phyloP scores from a whole-genome alignment of 2,329 filamentous ascomycete genomes.

The Aspergillus puulaauensis region DNA sequence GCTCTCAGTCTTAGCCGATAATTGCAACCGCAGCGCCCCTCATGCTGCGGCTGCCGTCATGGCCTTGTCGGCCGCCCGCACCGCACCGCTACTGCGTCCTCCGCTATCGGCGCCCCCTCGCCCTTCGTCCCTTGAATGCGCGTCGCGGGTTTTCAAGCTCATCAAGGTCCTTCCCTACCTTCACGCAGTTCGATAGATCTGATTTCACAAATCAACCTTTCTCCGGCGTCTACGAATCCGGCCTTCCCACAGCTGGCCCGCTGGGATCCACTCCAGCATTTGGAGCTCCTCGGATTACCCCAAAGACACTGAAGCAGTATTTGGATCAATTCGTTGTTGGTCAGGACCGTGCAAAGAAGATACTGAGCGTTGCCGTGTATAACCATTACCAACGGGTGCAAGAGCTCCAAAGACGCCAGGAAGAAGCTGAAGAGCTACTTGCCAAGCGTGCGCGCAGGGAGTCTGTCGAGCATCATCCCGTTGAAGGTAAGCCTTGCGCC shows the following conservation, averaged over 20 bases:
- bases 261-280: slow-evolving; percentile 58
- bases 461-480: slow-evolving; percentile 67
- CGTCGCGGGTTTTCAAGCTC: slow-evolving; percentile 26
- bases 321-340: slow-evolving; percentile 96
- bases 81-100: slow-evolving; percentile 20
- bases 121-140: slow-evolving; percentile 2
- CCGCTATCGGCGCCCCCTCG: slow-evolving; percentile 23
- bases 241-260: slow-evolving; percentile 62
- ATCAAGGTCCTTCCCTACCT: slow-evolving; percentile 40
- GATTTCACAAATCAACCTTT: slow-evolving; percentile 65
- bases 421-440: slow-evolving; percentile 73
- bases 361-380: slow-evolving; percentile 88
- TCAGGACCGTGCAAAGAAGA: slow-evolving; percentile 88
- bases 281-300: slow-evolving; percentile 60
- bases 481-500: slow-evolving; percentile 63
- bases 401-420: slow-evolving; percentile 69
- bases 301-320: slow-evolving; percentile 74
- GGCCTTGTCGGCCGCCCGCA: slow-evolving; percentile 23
- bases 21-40: slow-evolving; percentile 12
- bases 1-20: neutral
- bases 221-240: slow-evolving; percentile 63
- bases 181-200: slow-evolving; percentile 56
- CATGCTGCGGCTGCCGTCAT: slow-evolving; percentile 35
- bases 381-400: slow-evolving; percentile 93
- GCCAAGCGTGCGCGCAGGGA: slow-evolving; percentile 72